Percentiles rank a stretch among this genome's conserved stretches.
phyloP scores from a whole-genome alignment of 345 rosid species.

The Turnera subulata region DNA sequence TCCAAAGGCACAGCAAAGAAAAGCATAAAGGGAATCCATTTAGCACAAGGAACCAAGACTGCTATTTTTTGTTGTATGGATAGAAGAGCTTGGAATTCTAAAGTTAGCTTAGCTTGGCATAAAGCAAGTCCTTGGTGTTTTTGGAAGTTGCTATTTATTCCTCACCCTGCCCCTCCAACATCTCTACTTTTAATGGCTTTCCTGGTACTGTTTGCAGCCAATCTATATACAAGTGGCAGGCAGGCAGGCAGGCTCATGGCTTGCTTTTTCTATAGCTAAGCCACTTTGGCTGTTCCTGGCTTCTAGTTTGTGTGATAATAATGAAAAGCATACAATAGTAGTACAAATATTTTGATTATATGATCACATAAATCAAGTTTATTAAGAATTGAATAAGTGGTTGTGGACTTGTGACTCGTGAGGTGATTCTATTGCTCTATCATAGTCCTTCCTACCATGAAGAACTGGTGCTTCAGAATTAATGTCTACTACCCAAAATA shows the following conservation, averaged over 20 bases:
- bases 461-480: too few species aligned
- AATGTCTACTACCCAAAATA: too few species aligned
- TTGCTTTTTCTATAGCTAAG: conserved; percentile 12
- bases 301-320: too few species aligned
- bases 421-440: too few species aligned
- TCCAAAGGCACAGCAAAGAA: conserved; percentile 25
- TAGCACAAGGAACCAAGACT: conserved; percentile 36
- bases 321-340: too few species aligned
- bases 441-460: too few species aligned
- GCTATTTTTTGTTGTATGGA: conserved; percentile 20
- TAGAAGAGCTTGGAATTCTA: conserved; percentile 39
- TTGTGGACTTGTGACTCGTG: too few species aligned
- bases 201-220: conserved; percentile 19
- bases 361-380: too few species aligned
- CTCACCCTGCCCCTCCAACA: conserved; percentile 25
- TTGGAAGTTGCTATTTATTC: conserved; percentile 12
- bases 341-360: too few species aligned
- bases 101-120: conserved; percentile 23
- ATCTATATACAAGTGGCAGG: conserved; percentile 7
- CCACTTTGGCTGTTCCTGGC: too few species aligned
- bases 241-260: too few species aligned
- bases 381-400: too few species aligned
- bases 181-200: conserved; percentile 43
- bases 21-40: conserved; percentile 33
- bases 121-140: conserved; percentile 29